Base-by-base conservation (phyloP, 441 rosid species). In the Erodium texanum region DNA sequence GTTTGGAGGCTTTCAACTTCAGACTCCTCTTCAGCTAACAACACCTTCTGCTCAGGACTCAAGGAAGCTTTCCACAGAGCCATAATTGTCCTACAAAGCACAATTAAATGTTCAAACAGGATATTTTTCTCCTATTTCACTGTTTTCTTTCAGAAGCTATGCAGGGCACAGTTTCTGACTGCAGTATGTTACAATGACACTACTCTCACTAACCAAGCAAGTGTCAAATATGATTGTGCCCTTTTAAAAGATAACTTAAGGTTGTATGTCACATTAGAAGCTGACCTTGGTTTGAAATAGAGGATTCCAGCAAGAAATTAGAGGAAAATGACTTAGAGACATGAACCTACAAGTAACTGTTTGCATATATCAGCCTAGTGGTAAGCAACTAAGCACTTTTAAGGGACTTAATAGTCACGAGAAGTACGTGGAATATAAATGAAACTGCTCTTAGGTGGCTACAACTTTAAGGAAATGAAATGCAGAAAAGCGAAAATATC, bases 61-160 rank as follows among this genome's bases (percentile, higher is more conserved):
- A 91, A 83, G 45, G 96, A 84, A 65, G 95, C 97, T 79, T 88
- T 91, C 96, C 99, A 91, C 56, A 94, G 80, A 73, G 96, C 97
- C 96, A 89, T 89, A 78, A 94, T 91, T 68, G 96, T 91, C 87
- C 99, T 94, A 70, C 64, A 69, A 66, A 68, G 62, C n/a, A 68
- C 7, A 18, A 43, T 10, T 67, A n/a, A 70, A 72, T 3, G 12
- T 66, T 56, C n/a, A 69, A 45, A n/a, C 6, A 18, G 10, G 8
- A 54, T 54, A 54, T 54, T 48, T 48, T 48, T 54, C 22, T 16
- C 61, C 23, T 8, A 18, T 54, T 54, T 20, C 14, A 20, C 2
- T 54, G 61, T 54, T 54, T 22, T 52, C 59, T 52, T 52, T 52
- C 59, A 52, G 48, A 41, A 52, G 59, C 59, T n/a, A 52, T 52